These are phyloP conservation scores for Eutypella sp. DNA, from an alignment of 2,329 filamentous ascomycete genomes.

Conservation along the genomic window DNA sequence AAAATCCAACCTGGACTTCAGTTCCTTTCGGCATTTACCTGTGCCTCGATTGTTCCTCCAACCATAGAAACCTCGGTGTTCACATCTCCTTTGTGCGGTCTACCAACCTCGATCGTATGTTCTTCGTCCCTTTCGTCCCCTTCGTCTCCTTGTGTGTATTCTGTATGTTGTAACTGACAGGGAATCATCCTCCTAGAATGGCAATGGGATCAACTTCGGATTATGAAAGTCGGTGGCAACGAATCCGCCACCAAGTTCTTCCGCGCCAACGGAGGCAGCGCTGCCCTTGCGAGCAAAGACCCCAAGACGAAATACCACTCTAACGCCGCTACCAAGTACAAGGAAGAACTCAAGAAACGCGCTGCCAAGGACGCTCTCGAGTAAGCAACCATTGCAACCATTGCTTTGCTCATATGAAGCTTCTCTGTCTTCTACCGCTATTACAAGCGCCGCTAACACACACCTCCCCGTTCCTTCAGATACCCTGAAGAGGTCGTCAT, in stretches of 20 bases:
- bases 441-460: neutral
- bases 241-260: constrained; percentile 98
- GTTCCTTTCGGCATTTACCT: constrained; percentile 97
- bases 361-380: constrained; percentile 78
- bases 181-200: constrained; percentile 63
- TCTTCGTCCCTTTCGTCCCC: constrained; percentile 9
- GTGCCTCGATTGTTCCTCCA: constrained; percentile 94
- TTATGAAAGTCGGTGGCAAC: constrained; percentile 98
- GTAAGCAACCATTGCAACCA: too few relatives aligned
- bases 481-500: constrained; percentile 83
- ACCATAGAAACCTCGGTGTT: constrained; percentile 95
- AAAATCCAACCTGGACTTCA: constrained; percentile 98
- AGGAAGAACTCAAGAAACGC: constrained; percentile 87
- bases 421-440: too few relatives aligned
- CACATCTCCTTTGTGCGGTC: constrained; percentile 99
- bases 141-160: too few relatives aligned
- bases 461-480: too few relatives aligned
- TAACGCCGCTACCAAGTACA: constrained; percentile 91
- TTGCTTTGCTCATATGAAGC: too few relatives aligned
- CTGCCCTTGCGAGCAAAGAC: constrained; percentile 93
- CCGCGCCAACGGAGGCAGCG: constrained; percentile 90
- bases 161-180: constrained; percentile 12
- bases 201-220: constrained; percentile 97
- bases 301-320: constrained; percentile 96
- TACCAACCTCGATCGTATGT: constrained; percentile 95